Base-by-base conservation (phyloP, 208 protist species). In the Porcisia hertigi region DNA sequence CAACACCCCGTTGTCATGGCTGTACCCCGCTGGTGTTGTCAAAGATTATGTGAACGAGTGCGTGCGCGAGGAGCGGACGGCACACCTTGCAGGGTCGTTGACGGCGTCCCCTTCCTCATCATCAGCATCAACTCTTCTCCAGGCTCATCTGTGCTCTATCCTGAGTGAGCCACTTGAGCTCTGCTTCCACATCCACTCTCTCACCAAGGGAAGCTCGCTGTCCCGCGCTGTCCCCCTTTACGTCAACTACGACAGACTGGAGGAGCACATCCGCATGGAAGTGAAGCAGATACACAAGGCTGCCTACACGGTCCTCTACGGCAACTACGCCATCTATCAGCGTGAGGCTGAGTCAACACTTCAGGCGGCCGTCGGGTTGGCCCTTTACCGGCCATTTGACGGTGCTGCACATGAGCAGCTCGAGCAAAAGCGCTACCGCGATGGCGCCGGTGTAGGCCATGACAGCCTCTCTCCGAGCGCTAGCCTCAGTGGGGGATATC, bases 11-110 rank as follows among this genome's bases (percentile, higher is more conserved):
- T 59, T 95, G 39, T 83, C 86, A 14, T 95, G 91, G 88, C 77
- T 87, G 8, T 92, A 92, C 60, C 87, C 91, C 1, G 83, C 86
- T 39, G 91, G 91, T 4, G 88, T 81, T 0, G 83, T 95, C 0
- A 90, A 91, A 43, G 91, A 95, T 64, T 90, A 87, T 63, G 77
- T 92, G 16, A 86, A 69, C 36, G 85, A 88, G 73, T 76, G 66
- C 36, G 55, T 77, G 30, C 69, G 79, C 2, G 70, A 71, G 57
- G 54, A 71, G 69, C 69, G 71, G 39, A 23, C 55, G 54, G 36
- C 69, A 41, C 74, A 83, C 20, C 64, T 75, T 53, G 34, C 53
- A n/a, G 30, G 69, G 9, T n/a, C 57, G 30, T 64, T 30, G 8
- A 11, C 55, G 9, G 41, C 69, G 2, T 18, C 71, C 25, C 43